Evolutionary conservation across 2,329 filamentous ascomycete species (phyloP).

Genomic region (Fusarium sp.): DNA sequence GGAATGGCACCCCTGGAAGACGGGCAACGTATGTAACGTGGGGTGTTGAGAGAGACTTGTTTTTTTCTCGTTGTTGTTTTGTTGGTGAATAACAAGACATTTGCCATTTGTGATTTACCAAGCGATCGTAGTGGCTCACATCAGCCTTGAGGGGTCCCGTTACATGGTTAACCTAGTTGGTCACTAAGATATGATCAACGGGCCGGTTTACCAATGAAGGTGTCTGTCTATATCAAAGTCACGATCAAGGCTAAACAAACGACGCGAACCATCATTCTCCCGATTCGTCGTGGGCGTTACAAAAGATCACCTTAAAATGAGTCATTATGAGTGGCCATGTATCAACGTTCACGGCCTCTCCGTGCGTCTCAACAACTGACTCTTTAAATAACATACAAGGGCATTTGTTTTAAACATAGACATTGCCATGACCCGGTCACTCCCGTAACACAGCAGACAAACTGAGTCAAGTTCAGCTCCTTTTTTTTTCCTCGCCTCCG

Average conservation of each 20-base stretch:
- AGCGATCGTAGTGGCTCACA: conserved; percentile 31
- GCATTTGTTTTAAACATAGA: neutral
- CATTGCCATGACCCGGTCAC: neutral
- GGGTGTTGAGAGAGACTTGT: neutral
- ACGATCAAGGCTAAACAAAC: neutral
- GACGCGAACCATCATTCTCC: neutral
- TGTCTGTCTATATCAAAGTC: neutral
- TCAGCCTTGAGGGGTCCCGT: conserved; percentile 25
- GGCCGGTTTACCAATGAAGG: neutral
- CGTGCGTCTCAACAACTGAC: neutral
- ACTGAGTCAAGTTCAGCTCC: neutral
- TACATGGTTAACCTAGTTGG: neutral
- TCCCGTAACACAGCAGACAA: neutral
- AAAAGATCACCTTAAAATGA: neutral
- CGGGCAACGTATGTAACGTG: neutral
- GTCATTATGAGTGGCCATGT: neutral
- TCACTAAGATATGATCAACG: neutral
- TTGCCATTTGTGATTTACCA: neutral
- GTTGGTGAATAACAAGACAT: neutral
- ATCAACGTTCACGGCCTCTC: neutral
- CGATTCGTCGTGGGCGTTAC: neutral
- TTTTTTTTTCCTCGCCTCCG: neutral
- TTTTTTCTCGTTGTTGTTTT: neutral
- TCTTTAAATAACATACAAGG: neutral
- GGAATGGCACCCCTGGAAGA: conserved; percentile 20